Base-by-base conservation (phyloP, 2,329 filamentous ascomycete genomes). In the Lomentospora prolificans region DNA sequence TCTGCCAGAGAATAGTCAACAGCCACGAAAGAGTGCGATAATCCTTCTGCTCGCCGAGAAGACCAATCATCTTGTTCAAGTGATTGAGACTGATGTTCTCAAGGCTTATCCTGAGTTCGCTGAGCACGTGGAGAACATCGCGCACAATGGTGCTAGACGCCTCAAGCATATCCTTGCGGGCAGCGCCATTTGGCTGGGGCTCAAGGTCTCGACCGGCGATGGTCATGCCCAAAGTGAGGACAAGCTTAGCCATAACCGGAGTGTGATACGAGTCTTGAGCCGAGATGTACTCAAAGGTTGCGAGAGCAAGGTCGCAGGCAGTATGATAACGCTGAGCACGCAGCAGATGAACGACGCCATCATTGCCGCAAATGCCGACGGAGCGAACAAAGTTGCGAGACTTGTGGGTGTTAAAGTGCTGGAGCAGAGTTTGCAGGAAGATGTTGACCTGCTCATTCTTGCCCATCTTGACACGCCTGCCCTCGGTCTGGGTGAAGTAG, bases 41-140 rank as follows among this genome's bases (percentile, higher is more conserved):
- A 60, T 77, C 72, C 50, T 70, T 54, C 57, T 75, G 71, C 55
- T 73, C 70, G 53, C 72, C 73, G 8, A 77, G 65, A 0, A 76
- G 61, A 6, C 64, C 65, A 17, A 73, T 70, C 19, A 77, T 60
- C 28, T 66, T 67, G 61, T 72, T 74, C 25, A 76, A 61, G 53
- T 75, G 67, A 30, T 64, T 62, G 33, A 75, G 65, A 53, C 59
- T 61, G 51, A 76, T 64, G 50, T 70, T 67, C 10, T 71, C 67
- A 27, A 76, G 65, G 59, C 73, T 72, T 61, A 76, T 69, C 31
- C 72, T 69, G 48, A 70, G 61, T 3, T 64, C 65, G 54, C 65
- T 65, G 60, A 72, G 66, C 41, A 73, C 69, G 2, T 65, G 62
- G 2, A 76, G 62, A 1, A 71, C 70, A 55, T 72, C 69, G 58